A percentile compares a stretch with the other conserved stretches of the same genome.
Conservation (phyloP, 495 filamentous ascomycete genomes). For the Daldinia bambusicola region DNA sequence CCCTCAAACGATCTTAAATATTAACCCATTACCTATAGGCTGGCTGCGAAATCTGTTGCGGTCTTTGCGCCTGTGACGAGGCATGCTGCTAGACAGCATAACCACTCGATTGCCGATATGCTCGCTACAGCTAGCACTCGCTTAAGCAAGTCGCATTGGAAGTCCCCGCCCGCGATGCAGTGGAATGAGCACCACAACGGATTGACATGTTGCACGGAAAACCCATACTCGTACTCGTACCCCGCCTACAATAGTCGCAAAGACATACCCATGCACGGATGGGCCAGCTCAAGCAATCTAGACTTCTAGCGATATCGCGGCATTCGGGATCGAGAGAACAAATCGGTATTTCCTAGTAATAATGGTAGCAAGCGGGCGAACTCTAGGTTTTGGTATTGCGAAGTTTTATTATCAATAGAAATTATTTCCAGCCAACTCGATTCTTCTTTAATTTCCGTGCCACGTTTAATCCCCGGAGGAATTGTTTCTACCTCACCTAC, state of each 20-base stretch:
- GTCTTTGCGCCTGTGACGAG: slow-evolving; percentile 50
- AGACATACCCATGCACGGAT: slow-evolving; percentile 14
- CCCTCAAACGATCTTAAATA: not conserved
- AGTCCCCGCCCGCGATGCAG: slow-evolving; percentile 9
- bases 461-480: not conserved
- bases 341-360: slow-evolving; percentile 6
- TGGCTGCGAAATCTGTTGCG: slow-evolving; percentile 51
- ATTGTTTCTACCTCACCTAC: not conserved
- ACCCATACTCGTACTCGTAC: slow-evolving; percentile 12
- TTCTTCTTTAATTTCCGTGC: not conserved
- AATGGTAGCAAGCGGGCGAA: slow-evolving; percentile 6
- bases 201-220: slow-evolving; percentile 9
- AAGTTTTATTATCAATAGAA: slow-evolving; percentile 31
- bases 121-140: not conserved
- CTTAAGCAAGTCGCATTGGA: not conserved
- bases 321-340: slow-evolving; percentile 13
- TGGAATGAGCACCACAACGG: slow-evolving; percentile 12
- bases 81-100: slow-evolving; percentile 46
- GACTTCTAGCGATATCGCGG: slow-evolving; percentile 14
- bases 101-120: slow-evolving; percentile 5
- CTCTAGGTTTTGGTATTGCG: slow-evolving; percentile 1
- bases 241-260: not conserved
- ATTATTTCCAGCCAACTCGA: not conserved
- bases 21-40: slow-evolving; percentile 6
- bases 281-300: slow-evolving; percentile 18